Evolutionary conservation across 441 rosid genomes (phyloP).

Genomic region (Corymbia calophylla): DNA sequence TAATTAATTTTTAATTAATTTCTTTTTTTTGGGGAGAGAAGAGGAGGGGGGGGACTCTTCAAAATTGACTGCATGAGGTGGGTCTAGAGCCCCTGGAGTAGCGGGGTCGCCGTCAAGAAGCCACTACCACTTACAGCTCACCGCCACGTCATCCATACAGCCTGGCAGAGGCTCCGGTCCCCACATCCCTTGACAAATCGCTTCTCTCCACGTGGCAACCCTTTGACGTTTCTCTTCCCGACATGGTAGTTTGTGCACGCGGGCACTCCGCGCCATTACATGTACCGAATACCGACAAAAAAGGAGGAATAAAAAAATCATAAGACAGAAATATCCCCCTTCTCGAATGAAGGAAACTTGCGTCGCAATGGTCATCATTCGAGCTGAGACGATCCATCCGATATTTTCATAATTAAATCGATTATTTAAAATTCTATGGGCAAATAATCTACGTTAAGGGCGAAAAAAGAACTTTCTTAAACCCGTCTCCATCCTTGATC

Average conservation of each 20-base stretch:
- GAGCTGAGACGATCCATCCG: background rate
- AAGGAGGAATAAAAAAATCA: background rate
- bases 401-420: background rate
- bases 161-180: background rate
- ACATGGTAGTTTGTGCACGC: background rate
- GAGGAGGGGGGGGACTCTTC: background rate
- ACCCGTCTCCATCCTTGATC: background rate
- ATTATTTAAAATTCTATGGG: background rate
- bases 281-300: background rate
- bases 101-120: background rate
- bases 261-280: background rate
- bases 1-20: background rate
- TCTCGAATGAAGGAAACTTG: background rate
- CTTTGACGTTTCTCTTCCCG: background rate
- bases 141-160: background rate
- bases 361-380: background rate
- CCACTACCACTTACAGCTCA: background rate
- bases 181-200: background rate
- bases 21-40: too few species aligned
- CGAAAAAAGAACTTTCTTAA: background rate
- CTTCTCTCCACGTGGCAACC: background rate
- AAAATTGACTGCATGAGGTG: rapidly evolving
- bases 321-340: background rate
- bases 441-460: background rate
- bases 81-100: background rate